These are phyloP conservation scores for Turnera subulata DNA, from an alignment of 345 rosid genomes.

Conservation along the genomic window DNA sequence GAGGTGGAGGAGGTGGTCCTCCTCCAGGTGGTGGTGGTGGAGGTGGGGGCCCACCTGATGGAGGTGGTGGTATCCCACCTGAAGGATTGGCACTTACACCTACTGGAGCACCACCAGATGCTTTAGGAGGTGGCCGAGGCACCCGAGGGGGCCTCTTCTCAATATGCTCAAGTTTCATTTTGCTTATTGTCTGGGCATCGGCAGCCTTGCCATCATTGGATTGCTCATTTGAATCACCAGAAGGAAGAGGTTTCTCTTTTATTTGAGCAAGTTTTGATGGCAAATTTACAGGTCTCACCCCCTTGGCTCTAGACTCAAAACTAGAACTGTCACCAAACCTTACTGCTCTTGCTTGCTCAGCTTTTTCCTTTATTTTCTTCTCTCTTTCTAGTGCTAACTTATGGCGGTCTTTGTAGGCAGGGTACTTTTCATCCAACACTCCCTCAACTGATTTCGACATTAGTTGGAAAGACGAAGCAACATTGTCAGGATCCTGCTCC, in stretches of 20 bases:
- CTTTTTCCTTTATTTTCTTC: constrained; percentile 73
- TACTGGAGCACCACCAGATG: constrained; percentile 36
- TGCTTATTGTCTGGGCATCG: too few relatives aligned
- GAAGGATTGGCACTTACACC: constrained; percentile 27
- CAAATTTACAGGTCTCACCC: constrained; percentile 33
- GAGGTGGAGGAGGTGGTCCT: constrained; percentile 74
- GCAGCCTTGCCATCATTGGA: constrained; percentile 51
- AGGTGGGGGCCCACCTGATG: constrained; percentile 44
- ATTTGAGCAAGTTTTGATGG: constrained; percentile 75
- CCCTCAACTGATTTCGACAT: constrained; percentile 90
- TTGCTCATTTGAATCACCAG: constrained; percentile 44
- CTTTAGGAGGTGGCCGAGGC: constrained; percentile 84
- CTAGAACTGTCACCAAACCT: constrained; percentile 47
- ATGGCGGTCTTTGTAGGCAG: constrained; percentile 89
- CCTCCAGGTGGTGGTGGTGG: constrained; percentile 48
- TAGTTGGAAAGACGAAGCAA: constrained; percentile 72
- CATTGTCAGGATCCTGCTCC: constrained; percentile 59
- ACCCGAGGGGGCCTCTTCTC: constrained; percentile 87
- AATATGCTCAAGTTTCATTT: constrained; percentile 64
- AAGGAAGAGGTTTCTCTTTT: constrained; percentile 52
- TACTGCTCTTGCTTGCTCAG: constrained; percentile 73
- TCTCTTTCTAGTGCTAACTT: constrained; percentile 93
- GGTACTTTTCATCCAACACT: constrained; percentile 77
- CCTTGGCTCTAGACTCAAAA: constrained; percentile 21
- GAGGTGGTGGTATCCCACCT: constrained; percentile 51